Evolutionary conservation across 2,329 filamentous ascomycete species (phyloP).

Genomic region (Tolypocladium amazonense): DNA sequence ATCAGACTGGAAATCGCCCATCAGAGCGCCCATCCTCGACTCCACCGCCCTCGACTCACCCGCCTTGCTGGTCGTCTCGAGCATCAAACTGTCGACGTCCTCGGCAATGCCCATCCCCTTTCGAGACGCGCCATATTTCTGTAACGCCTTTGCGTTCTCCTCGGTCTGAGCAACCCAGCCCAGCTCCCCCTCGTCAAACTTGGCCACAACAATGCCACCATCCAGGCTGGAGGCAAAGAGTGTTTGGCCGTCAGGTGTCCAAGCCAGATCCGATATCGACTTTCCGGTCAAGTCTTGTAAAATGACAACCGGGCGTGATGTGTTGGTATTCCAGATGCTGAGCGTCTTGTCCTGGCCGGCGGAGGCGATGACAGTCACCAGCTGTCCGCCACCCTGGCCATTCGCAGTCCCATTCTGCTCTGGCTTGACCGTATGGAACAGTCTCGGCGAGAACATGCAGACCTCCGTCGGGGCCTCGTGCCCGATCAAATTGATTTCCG

Average conservation of each 20-base stretch:
- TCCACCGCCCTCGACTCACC: slow-evolving; percentile 84
- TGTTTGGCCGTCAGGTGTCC: slow-evolving; percentile 84
- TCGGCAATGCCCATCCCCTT: slow-evolving; percentile 87
- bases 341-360: slow-evolving; percentile 94
- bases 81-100: slow-evolving; percentile 74
- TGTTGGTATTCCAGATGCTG: slow-evolving; percentile 96
- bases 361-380: slow-evolving; percentile 90
- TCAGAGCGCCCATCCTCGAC: slow-evolving; percentile 94
- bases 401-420: slow-evolving; percentile 38
- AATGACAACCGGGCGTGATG: slow-evolving; percentile 80
- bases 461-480: slow-evolving; percentile 97
- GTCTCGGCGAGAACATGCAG: slow-evolving; percentile 86
- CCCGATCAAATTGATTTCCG: slow-evolving; percentile 93
- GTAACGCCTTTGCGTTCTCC: slow-evolving; percentile 86
- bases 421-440: slow-evolving; percentile 70
- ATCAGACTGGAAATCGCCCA: slow-evolving; percentile 66
- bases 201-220: slow-evolving; percentile 70
- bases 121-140: slow-evolving; percentile 82
- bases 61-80: slow-evolving; percentile 88
- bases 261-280: slow-evolving; percentile 86
- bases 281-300: slow-evolving; percentile 82
- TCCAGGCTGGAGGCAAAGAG: slow-evolving; percentile 83
- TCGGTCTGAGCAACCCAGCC: slow-evolving; percentile 78
- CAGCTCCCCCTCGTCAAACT: slow-evolving; percentile 79
- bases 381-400: slow-evolving; percentile 26